phyloP scores from a whole-genome alignment of 768 basidiomycete species.

The Cantharellus anzutake region DNA sequence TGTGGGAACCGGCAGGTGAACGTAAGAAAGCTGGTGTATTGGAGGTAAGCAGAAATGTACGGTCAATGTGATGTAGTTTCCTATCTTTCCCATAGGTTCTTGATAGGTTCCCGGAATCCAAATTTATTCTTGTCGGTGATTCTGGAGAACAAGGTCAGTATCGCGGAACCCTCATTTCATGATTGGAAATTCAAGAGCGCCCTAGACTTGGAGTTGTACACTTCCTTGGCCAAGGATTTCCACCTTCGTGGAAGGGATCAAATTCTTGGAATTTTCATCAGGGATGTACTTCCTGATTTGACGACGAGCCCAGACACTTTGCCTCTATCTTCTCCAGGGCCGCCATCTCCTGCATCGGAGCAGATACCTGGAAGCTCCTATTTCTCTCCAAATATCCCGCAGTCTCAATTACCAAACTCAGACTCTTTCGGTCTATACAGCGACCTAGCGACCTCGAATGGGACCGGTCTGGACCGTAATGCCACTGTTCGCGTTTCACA shows the following conservation, averaged over 20 bases:
- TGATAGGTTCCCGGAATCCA: conserved; percentile 48
- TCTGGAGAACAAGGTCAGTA: conserved; percentile 45
- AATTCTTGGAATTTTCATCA: conserved; percentile 63
- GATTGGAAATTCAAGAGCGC: neutral
- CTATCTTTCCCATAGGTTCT: conserved; percentile 21
- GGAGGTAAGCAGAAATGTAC: conserved; percentile 23
- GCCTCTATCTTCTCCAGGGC: neutral
- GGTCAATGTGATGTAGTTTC: neutral
- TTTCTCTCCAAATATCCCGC: neutral
- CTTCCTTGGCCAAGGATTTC: conserved; percentile 50
- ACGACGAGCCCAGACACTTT: neutral
- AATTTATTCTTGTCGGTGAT: conserved; percentile 79
- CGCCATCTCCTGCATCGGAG: neutral
- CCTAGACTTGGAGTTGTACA: conserved; percentile 79
- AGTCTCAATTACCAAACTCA: neutral
- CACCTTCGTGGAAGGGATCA: conserved; percentile 20
- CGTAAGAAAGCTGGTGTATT: conserved; percentile 67
- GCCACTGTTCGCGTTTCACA: neutral
- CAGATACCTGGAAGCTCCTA: neutral
- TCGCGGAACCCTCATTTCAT: neutral
- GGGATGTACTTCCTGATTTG: conserved; percentile 32
- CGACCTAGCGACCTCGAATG: neutral
- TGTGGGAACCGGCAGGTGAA: conserved; percentile 57
- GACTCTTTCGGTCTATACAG: neutral
- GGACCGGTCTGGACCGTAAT: neutral